Base-by-base conservation (phyloP, 2,329 filamentous ascomycete species). In the Kalaharituber pfeilii region DNA sequence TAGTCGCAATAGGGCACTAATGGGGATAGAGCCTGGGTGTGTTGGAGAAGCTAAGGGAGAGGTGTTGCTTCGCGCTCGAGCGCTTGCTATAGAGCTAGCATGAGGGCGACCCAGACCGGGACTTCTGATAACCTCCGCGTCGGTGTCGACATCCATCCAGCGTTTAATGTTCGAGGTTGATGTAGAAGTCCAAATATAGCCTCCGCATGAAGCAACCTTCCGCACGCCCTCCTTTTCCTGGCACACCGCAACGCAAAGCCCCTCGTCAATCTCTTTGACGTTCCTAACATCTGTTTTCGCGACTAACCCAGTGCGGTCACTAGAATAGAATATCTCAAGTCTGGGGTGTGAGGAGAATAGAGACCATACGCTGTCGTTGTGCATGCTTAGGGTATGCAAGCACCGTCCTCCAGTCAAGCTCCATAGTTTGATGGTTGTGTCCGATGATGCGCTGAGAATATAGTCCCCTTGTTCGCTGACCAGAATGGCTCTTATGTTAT, bases 361-460 rank as follows among this genome's bases (percentile, higher is more conserved):
- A 1, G 86, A 93, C 91, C 91, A 98, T 22, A 98, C 86, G 66
- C 88, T 95, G 66, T 94, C 87, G 66, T 94, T 94, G 70, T 98
- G 91, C 91, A 98, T 98, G 53, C 88, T 95, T 63, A 98, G 77
- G 0, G 91, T 98, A 69, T 95, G 86, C 82, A 96, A 89, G 73
- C 91, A 98, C 62, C 91, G 78, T 53, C 91, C 91, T 22, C 87
- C 89, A 9, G 85, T 91, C 62, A 96, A 81, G 61, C 88, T 95
- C 91, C 91, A 98, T 55, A 96, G 80, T 71, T 98, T 98, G 71
- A 98, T 82, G 0, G 91, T 96, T 69, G 94, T 87, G 67, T 98
- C 91, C 1, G 89, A 89, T 62, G 88, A 94, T 13, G 86, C 88
- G 0, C 89, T 94, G 74, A 98, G 78, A 62, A 98, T 85, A 39